These are phyloP conservation scores for Saxispiralis lemnorum DNA, from an alignment of 495 filamentous ascomycete species.

Conservation along the genomic window DNA sequence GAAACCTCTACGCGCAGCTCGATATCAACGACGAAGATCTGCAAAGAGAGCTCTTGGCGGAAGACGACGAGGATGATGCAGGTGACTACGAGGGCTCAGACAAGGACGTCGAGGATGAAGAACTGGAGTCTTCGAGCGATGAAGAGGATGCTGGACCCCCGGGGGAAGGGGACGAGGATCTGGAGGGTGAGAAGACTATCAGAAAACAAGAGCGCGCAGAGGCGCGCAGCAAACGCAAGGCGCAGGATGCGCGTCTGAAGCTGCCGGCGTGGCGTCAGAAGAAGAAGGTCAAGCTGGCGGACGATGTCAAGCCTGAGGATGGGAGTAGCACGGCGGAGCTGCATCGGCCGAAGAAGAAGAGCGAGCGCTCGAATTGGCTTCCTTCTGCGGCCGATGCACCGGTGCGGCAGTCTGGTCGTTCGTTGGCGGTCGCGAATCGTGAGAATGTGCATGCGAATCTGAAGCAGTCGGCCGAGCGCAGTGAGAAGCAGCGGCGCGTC, in stretches of 20 bases:
- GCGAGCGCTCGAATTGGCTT: constrained; percentile 77
- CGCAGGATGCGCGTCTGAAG: constrained; percentile 35
- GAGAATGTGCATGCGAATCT: constrained; percentile 65
- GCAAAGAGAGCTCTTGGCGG: constrained; percentile 9
- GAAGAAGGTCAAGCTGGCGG: constrained; percentile 51
- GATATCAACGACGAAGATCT: constrained; percentile 13
- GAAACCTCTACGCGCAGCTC: constrained; percentile 9
- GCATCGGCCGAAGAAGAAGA: constrained; percentile 75
- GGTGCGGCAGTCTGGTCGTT: constrained; percentile 63
- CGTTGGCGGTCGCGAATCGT: constrained; percentile 69
- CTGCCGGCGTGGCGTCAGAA: constrained; percentile 32
- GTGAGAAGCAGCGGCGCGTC: constrained; percentile 55
- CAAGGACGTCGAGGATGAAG: constrained; percentile 10
- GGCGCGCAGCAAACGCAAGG: constrained; percentile 55
- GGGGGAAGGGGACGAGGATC: constrained; percentile 26
- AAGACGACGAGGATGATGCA: constrained; percentile 12
- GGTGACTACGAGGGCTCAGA: constrained; percentile 14
- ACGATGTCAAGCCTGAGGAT: constrained; percentile 38
- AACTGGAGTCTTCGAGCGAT: constrained; percentile 58
- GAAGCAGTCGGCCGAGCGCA: constrained; percentile 63
- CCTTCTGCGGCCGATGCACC: constrained; percentile 63
- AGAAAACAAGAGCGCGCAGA: constrained; percentile 29
- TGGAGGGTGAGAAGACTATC: constrained; percentile 34
- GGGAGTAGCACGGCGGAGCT: constrained; percentile 21
- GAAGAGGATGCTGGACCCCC: constrained; percentile 38